phyloP scores from a whole-genome alignment of 352 stramenopile genomes.

The Pythium grandisporangium region DNA sequence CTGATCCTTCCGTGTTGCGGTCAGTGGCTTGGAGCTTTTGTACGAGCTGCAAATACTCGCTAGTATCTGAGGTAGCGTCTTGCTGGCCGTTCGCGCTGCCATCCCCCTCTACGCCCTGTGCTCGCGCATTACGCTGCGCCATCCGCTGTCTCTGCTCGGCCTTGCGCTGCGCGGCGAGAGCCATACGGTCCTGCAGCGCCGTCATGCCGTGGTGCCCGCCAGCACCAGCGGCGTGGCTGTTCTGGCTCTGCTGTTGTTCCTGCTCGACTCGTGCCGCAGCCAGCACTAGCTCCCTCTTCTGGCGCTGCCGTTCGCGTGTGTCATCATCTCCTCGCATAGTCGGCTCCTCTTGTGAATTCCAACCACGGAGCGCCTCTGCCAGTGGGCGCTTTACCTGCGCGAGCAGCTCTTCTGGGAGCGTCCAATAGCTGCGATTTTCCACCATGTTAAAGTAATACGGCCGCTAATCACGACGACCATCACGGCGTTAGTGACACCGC shows the following conservation, averaged over 20 bases:
- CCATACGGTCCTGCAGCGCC: constrained; percentile 52
- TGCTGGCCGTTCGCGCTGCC: constrained; percentile 4
- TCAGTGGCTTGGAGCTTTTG: constrained; percentile 52
- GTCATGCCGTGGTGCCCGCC: constrained; percentile 6
- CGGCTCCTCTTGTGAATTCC: no score
- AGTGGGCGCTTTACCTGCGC: constrained; percentile 35
- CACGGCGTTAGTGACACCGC: no score
- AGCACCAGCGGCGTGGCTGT: no score
- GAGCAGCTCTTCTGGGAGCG: constrained; percentile 41
- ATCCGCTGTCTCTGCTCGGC: constrained; percentile 23
- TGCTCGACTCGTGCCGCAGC: constrained; percentile 11
- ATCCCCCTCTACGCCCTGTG: constrained; percentile 2
- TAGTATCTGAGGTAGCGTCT: no score
- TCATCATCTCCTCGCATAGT: constrained; percentile 19
- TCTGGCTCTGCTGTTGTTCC: constrained; percentile 4
- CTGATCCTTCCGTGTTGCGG: constrained; percentile 29
- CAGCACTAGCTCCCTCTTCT: constrained; percentile 22
- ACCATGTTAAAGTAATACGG: constrained; percentile 79
- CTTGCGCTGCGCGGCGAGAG: constrained; percentile 45
- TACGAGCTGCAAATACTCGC: constrained; percentile 55
- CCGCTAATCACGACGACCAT: constrained; percentile 22
- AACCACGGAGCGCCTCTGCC: constrained; percentile 35
- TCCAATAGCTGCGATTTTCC: constrained; percentile 65
- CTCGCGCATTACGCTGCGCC: background rate
- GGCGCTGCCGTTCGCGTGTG: constrained; percentile 14